These are phyloP conservation scores for Xylaria flabelliformis DNA, from an alignment of 495 filamentous ascomycete species.

Conservation along the genomic window DNA sequence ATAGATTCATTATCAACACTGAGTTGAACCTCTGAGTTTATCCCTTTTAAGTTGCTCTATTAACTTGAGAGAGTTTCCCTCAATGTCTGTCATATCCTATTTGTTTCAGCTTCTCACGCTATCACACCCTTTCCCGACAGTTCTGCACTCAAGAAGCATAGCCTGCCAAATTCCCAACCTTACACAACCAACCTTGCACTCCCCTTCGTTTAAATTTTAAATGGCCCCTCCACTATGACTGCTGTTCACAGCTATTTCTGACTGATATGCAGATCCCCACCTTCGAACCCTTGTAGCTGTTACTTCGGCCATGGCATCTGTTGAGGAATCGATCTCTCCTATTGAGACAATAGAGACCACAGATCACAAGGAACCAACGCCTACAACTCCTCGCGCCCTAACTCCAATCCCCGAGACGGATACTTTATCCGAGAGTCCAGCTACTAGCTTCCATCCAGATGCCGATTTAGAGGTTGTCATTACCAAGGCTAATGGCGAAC, in stretches of 20 bases:
- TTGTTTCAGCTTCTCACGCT: neutral
- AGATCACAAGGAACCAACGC: neutral
- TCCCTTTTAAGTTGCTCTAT: neutral
- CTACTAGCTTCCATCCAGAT: constrained; percentile 6
- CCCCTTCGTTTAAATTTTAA: neutral
- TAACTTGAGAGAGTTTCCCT: neutral
- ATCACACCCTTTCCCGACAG: neutral
- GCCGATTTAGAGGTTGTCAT: constrained; percentile 20
- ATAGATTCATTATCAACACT: neutral
- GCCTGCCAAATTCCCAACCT: neutral
- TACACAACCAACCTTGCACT: neutral
- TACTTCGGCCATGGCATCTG: neutral
- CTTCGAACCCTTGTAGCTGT: neutral
- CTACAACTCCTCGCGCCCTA: neutral
- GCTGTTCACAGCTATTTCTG: neutral
- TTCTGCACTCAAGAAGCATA: neutral
- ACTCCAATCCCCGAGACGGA: constrained; percentile 17
- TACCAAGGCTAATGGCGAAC: neutral
- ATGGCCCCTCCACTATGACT: neutral
- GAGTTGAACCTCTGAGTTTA: neutral
- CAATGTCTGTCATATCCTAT: neutral
- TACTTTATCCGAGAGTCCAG: neutral
- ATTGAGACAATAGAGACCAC: neutral
- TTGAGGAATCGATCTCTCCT: neutral
- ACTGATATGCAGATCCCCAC: neutral